A percentile compares a stretch with the other conserved stretches of the same genome.
Conservation (phyloP, 2,329 filamentous ascomycete genomes). For the Chrysoporthe deuterocubensis region DNA sequence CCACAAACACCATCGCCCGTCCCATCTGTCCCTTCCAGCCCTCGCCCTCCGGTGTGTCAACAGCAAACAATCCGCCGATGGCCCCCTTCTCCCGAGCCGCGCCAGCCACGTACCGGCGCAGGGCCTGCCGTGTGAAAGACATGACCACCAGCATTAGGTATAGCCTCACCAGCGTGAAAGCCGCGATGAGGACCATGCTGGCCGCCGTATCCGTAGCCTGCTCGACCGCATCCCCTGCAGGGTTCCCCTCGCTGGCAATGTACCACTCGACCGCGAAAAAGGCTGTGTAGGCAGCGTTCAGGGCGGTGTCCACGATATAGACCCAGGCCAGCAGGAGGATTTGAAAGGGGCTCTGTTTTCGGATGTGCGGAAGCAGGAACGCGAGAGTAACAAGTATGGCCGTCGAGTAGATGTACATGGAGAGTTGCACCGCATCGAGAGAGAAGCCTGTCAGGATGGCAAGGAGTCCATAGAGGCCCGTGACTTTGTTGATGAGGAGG, state of each 20-base stretch:
- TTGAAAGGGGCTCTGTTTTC: constrained; percentile 76
- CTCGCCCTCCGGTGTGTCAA: constrained; percentile 71
- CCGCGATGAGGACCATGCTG: constrained; percentile 76
- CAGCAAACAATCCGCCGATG: constrained; percentile 62
- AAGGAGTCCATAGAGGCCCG: constrained; percentile 86
- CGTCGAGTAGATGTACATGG: constrained; percentile 90
- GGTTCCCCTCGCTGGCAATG: constrained; percentile 53
- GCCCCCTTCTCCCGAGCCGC: constrained; percentile 30
- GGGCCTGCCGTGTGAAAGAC: constrained; percentile 76
- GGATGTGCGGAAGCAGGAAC: constrained; percentile 78
- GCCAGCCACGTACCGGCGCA: constrained; percentile 69
- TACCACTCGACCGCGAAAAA: constrained; percentile 88
- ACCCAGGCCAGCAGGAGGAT: constrained; percentile 82
- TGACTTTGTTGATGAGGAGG: constrained; percentile 89
- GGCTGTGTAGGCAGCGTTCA: constrained; percentile 82
- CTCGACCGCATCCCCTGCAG: constrained; percentile 31
- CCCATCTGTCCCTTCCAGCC: constrained; percentile 81
- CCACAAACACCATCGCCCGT: constrained; percentile 75
- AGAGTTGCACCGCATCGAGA: constrained; percentile 81
- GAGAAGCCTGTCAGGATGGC: constrained; percentile 86
- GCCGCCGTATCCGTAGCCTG: constrained; percentile 65
- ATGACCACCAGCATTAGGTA: constrained; percentile 88
- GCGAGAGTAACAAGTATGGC: constrained; percentile 68
- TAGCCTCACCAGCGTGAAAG: constrained; percentile 74
- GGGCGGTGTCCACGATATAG: constrained; percentile 79